Base-by-base conservation (phyloP, 192 early-diverging fungal species). In the Podochytrium sp. region DNA sequence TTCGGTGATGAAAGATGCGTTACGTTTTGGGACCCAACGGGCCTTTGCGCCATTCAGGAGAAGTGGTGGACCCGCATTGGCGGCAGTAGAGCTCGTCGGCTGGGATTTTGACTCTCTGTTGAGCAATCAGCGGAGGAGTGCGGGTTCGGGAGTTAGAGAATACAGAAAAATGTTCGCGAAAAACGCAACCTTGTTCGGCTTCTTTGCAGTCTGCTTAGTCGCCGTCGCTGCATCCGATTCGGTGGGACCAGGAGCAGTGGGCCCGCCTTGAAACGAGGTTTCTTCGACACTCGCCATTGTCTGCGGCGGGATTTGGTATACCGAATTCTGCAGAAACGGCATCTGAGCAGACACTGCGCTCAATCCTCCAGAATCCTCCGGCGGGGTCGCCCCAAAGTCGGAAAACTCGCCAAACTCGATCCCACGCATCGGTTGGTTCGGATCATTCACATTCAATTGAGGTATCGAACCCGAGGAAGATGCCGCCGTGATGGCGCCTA, bases 21-120 rank as follows among this genome's bases (percentile, higher is more conserved):
- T 61, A 83, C 83, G 83, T 85, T 62, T 85, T 85, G 2, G 83
- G 83, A 25, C 83, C 83, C 2, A 58, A 43, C 14, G 83, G 83
- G 2, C 83, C 83, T 56, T 80, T 79, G 20, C 83, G 72, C 83
- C 83, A 85, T 61, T 85, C 83, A 12, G 83, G 83, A 6, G 76
- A 78, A 20, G 42, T 47, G 34, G 83, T 85, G 12, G 78, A 80
- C 20, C 83, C 83, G 55, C 83, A 85, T 61, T 82, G 83, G 20
- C 77, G 78, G 61, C 83, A 85, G 49, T 82, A 85, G 10, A 85
- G 52, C 50, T 85, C 83, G 63, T 80, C 78, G 23, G 25, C 42
- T 18, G 66, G 70, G 14, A 69, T 56, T 61, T 73, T 73, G 25
- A 64, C 62, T 42, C 33, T 64, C 62, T 64, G 27, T 55, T 6